phyloP scores from a whole-genome alignment of 2,329 filamentous ascomycete genomes.

The Venturia asperata region DNA sequence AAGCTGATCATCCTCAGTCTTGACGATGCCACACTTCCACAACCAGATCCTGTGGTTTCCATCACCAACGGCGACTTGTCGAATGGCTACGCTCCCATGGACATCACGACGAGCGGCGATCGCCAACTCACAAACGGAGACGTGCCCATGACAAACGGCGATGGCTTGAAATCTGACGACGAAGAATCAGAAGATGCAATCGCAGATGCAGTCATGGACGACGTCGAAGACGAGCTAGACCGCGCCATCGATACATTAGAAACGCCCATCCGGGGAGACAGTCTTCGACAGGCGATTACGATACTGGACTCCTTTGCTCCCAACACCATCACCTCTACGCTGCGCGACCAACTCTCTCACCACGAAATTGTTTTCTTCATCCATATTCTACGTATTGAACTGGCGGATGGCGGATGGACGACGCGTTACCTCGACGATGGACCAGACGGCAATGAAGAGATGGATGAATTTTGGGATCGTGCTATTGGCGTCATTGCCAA shows the following conservation, averaged over 20 bases:
- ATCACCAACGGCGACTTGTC: background rate
- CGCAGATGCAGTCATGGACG: constrained; percentile 34
- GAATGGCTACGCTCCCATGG: constrained; percentile 24
- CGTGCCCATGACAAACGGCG: constrained; percentile 10
- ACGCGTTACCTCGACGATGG: constrained; percentile 59
- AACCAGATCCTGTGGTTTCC: constrained; percentile 25
- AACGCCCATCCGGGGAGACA: constrained; percentile 54
- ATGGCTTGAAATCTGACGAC: constrained; percentile 11
- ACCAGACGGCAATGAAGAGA: constrained; percentile 39
- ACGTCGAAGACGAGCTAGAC: constrained; percentile 53
- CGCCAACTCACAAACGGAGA: constrained; percentile 23
- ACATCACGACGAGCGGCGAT: constrained; percentile 33
- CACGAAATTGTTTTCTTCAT: constrained; percentile 66
- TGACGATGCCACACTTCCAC: constrained; percentile 35
- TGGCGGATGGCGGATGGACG: constrained; percentile 70
- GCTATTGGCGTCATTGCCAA: constrained; percentile 65
- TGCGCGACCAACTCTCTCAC: constrained; percentile 57
- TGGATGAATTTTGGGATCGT: constrained; percentile 52
- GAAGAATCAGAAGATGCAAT: constrained; percentile 31
- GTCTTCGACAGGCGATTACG: constrained; percentile 60
- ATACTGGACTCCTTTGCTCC: constrained; percentile 62
- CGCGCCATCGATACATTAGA: constrained; percentile 61
- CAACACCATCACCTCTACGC: constrained; percentile 51
- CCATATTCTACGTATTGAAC: constrained; percentile 63
- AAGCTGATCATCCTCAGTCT: constrained; percentile 62